Conservation (phyloP, 2,329 filamentous ascomycete genomes). For the Diaporthe sp. region DNA sequence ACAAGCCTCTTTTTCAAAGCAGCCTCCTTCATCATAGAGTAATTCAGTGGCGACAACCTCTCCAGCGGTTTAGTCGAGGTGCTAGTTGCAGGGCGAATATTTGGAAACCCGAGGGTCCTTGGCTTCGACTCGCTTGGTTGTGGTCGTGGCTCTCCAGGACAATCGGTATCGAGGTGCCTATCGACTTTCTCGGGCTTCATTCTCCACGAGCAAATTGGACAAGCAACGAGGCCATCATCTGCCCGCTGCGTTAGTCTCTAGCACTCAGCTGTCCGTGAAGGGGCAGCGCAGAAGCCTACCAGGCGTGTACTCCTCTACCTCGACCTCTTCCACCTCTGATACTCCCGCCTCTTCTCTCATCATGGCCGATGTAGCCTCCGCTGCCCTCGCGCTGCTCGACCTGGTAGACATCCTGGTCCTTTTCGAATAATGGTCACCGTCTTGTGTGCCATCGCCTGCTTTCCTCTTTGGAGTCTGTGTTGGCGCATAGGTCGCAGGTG, state of each 20-base stretch:
- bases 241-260: slow-evolving; percentile 32
- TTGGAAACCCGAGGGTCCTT: slow-evolving; percentile 33
- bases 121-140: slow-evolving; percentile 46
- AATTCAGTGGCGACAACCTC: slow-evolving; percentile 84
- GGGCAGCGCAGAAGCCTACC: slow-evolving; percentile 42
- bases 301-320: slow-evolving; percentile 48
- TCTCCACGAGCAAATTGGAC: slow-evolving; percentile 82
- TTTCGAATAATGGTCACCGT: slow-evolving; percentile 54
- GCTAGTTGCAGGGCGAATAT: slow-evolving; percentile 7
- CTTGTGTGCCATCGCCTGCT: slow-evolving; percentile 50
- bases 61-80: slow-evolving; percentile 62
- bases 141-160: slow-evolving; percentile 54
- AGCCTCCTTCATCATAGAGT: slow-evolving; percentile 86
- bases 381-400: slow-evolving; percentile 58
- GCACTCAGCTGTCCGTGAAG: background rate
- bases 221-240: slow-evolving; percentile 84
- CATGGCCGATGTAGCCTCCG: slow-evolving; percentile 54
- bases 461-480: slow-evolving; percentile 66
- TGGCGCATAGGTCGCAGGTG: slow-evolving; percentile 40
- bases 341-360: slow-evolving; percentile 48
- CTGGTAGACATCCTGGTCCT: slow-evolving; percentile 66
- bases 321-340: slow-evolving; percentile 50
- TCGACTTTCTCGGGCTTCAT: slow-evolving; percentile 88
- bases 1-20: slow-evolving; percentile 84
- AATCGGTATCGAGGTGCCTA: slow-evolving; percentile 81